Base-by-base conservation (phyloP, 73 alveolate genomes). In the Symbiodinium natans region DNA sequence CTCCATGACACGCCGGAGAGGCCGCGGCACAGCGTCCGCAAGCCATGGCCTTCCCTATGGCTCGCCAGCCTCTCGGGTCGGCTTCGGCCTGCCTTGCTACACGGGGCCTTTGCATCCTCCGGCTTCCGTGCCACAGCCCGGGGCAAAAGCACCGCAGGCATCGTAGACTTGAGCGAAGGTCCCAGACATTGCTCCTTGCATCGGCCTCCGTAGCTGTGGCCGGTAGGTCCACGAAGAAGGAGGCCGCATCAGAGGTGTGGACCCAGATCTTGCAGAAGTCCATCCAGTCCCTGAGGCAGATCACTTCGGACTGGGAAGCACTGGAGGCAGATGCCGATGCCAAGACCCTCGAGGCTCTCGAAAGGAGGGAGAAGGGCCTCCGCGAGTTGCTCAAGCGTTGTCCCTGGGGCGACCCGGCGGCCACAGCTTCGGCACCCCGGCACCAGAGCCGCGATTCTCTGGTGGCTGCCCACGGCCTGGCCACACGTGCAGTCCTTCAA, bases 331-430 rank as follows among this genome's bases (percentile, higher is more conserved):
- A 54, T 36, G 84, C 82, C 29, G 25, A 15, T 63, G 21, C 59
- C 59, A 3, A 23, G 6, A 17, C 19, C 84, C 34, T 87, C 42
- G 85, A 87, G 17, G 21, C 68, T 40, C 83, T 87, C n/a, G 17
- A 87, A 6, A 39, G 68, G 4, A 74, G 68, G n/a, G 87, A 89
- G 38, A 17, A 13, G 0, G 36, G 75, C 46, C 48, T 89, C 4
- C 86, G 71, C 42, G 95, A 63, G 75, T 29, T 68, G 19, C 34
- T 89, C 29, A 38, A 68, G 46, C 86, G 86, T 1, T 89, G 95
- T 71, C 95, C 95, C 11, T 89, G 95, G 95, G 95, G 95, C 13
- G 95, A 89, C 36, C 95, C 95, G 59, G 86, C 38, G 71, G 33
- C 75, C 13, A 89, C 95, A 10, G 95, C 95, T 2, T 39, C 75